A percentile compares a stretch with the other conserved stretches of the same genome.
phyloP scores from a whole-genome alignment of 257 asterid species.

The Capsicum chinense region DNA sequence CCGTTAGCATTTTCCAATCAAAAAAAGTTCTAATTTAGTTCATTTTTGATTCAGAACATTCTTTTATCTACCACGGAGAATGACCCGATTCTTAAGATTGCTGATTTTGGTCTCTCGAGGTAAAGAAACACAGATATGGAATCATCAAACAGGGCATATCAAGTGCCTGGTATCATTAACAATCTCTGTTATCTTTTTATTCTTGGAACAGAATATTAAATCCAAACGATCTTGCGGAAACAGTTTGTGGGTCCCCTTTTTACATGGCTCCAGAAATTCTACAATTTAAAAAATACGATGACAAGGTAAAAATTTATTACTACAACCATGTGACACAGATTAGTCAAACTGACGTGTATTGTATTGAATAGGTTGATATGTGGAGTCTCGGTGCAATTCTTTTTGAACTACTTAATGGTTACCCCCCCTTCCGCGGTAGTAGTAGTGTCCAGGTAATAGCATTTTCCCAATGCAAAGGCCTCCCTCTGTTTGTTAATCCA shows the following conservation, averaged over 20 bases:
- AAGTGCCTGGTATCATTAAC: constrained; percentile 27
- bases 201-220: constrained; percentile 46
- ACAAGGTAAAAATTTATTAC: constrained; percentile 42
- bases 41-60: constrained; percentile 47
- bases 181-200: constrained; percentile 6
- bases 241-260: constrained; percentile 58
- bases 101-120: constrained; percentile 71
- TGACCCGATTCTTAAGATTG: constrained; percentile 55
- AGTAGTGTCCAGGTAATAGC: constrained; percentile 50
- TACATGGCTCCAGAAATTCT: constrained; percentile 71
- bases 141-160: not conserved
- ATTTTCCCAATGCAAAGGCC: not conserved
- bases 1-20: not conserved
- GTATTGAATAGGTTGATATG: constrained; percentile 55
- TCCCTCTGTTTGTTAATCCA: constrained; percentile 1
- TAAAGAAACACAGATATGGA: constrained; percentile 28
- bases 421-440: constrained; percentile 60
- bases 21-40: not conserved
- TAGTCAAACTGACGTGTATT: not conserved
- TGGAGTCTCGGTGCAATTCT: constrained; percentile 63
- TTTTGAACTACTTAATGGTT: constrained; percentile 65
- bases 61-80: constrained; percentile 46
- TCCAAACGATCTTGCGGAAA: constrained; percentile 47
- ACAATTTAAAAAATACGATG: constrained; percentile 54
- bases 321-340: not conserved